phyloP scores from a whole-genome alignment of 2,329 filamentous ascomycete genomes.

The Ascochyta fabae region DNA sequence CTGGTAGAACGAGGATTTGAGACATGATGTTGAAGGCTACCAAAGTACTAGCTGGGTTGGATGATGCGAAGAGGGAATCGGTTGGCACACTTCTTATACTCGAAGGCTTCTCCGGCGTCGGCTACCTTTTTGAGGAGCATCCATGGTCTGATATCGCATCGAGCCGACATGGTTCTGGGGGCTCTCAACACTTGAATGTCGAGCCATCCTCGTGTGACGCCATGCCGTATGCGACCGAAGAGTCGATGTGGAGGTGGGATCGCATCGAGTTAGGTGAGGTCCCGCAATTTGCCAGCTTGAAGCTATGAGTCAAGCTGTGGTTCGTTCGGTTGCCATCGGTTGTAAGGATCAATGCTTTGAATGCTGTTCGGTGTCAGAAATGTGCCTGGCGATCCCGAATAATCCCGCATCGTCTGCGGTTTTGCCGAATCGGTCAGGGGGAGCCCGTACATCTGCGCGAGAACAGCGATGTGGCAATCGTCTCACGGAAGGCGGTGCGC shows the following conservation, averaged over 20 bases:
- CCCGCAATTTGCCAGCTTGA: constrained; percentile 14
- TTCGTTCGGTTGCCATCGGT: constrained; percentile 33
- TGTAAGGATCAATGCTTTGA: constrained; percentile 13
- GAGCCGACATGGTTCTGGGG: constrained; percentile 1
- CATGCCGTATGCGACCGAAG: constrained; percentile 16
- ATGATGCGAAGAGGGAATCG: neutral
- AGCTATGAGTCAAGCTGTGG: constrained; percentile 4
- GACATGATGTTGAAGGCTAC: constrained; percentile 27
- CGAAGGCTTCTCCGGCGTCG: neutral
- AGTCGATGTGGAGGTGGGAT: constrained; percentile 15
- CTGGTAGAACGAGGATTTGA: constrained; percentile 30
- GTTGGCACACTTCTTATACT: neutral
- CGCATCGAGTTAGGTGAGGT: constrained; percentile 7
- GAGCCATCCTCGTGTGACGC: constrained; percentile 18
- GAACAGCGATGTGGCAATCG: constrained; percentile 10
- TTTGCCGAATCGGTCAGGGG: constrained; percentile 25
- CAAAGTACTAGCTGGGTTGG: neutral
- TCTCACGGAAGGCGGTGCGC: constrained; percentile 17
- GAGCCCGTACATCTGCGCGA: constrained; percentile 6
- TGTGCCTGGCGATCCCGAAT: constrained; percentile 18
- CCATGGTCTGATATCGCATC: constrained; percentile 11
- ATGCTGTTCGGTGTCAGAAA: constrained; percentile 20
- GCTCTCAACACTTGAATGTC: constrained; percentile 12
- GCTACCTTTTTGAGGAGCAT: constrained; percentile 2
- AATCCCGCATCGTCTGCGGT: constrained; percentile 20